Conservation (phyloP, 768 basidiomycete genomes). For the Dendrothele bispora region DNA sequence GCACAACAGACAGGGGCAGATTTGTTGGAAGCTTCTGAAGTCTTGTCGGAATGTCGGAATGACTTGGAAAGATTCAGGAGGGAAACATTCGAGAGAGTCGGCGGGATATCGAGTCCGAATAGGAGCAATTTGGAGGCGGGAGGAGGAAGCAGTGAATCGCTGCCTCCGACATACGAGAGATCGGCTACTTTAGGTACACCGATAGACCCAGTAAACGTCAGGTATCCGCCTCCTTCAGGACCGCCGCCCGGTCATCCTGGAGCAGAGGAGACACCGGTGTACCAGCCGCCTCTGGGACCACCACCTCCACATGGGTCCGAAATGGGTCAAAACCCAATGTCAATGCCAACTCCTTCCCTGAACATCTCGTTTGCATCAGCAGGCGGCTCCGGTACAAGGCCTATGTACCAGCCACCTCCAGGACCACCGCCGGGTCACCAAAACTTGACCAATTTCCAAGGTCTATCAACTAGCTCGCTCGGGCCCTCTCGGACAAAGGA, state of each 20-base stretch:
- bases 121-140: slow-evolving; percentile 15
- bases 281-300: background rate
- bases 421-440: no score
- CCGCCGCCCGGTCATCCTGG: slow-evolving; percentile 6
- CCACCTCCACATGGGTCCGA: background rate
- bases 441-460: background rate
- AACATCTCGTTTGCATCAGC: background rate
- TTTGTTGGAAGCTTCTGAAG: slow-evolving; percentile 16
- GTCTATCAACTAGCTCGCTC: background rate
- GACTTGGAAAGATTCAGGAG: slow-evolving; percentile 17
- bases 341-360: background rate
- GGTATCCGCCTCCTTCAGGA: slow-evolving; percentile 6
- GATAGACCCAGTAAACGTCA: background rate
- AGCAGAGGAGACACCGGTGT: background rate
- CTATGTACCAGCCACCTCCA: no score
- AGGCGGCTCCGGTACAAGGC: no score
- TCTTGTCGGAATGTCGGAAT: slow-evolving; percentile 9
- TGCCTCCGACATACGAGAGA: background rate
- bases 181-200: background rate
- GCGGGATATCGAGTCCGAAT: slow-evolving; percentile 15
- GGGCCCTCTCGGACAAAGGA: background rate
- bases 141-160: slow-evolving; percentile 17
- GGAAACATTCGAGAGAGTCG: slow-evolving; percentile 33
- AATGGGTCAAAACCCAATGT: background rate
- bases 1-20: slow-evolving; percentile 14